Conservation (phyloP, 345 rosid genomes). For the Zanthoxylum bungeanum region DNA sequence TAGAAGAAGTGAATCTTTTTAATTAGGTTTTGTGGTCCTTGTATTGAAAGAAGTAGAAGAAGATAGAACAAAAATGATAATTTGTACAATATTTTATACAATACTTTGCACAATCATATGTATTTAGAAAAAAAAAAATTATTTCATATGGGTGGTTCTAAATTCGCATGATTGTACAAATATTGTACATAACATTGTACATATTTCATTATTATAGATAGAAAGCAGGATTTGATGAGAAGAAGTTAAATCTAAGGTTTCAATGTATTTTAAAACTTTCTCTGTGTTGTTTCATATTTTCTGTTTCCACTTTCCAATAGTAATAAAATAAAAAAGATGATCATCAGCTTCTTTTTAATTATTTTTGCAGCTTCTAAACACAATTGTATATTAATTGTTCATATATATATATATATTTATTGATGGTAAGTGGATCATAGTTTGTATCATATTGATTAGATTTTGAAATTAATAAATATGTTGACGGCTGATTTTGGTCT, state of each 20-base stretch:
- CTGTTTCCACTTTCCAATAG: no score
- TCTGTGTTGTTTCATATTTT: slow-evolving; percentile 9
- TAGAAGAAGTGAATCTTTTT: slow-evolving; percentile 12
- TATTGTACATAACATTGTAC: no score
- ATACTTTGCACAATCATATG: no score
- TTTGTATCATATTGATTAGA: slow-evolving; percentile 1
- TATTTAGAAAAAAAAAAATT: no score
- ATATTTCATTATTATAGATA: no score
- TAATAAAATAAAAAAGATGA: slow-evolving; percentile 19
- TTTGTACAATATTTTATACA: no score
- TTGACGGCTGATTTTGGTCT: no score
- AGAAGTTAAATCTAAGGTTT: slow-evolving; percentile 12
- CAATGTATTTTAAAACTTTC: slow-evolving; percentile 22
- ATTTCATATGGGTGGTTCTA: no score
- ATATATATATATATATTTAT: neutral
- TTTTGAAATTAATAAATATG: neutral
- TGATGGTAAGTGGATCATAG: slow-evolving; percentile 3
- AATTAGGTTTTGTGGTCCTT: slow-evolving; percentile 5
- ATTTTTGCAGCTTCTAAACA: neutral
- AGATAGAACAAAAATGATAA: no score
- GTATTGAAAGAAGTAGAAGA: no score
- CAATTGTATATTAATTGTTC: slow-evolving; percentile 2
- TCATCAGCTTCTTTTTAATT: slow-evolving; percentile 12
- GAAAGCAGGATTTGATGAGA: slow-evolving; percentile 10
- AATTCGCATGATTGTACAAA: no score